Percentiles rank a stretch among this genome's conserved stretches.
These are phyloP conservation scores for Amanita molliuscula DNA, from an alignment of 768 basidiomycete genomes.

Conservation along the genomic window DNA sequence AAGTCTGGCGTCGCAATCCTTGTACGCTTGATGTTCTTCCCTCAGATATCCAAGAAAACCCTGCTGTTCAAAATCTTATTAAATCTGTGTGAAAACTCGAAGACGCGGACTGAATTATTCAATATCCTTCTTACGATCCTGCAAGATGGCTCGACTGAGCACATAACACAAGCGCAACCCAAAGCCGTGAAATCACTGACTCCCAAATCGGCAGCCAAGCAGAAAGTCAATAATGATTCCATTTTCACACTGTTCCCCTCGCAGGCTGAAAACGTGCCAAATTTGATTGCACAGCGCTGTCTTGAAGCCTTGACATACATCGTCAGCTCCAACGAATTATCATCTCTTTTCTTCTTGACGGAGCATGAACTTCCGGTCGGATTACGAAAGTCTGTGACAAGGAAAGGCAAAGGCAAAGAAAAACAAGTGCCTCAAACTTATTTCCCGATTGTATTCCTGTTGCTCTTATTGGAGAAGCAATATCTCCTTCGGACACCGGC, in stretches of 20 bases:
- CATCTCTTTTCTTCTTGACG: constrained; percentile 88
- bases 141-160: constrained; percentile 91
- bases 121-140: constrained; percentile 89
- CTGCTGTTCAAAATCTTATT: constrained; percentile 83
- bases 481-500: constrained; percentile 78
- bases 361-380: constrained; percentile 89
- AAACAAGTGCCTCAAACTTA: constrained; percentile 72
- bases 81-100: constrained; percentile 92
- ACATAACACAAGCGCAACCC: constrained; percentile 84
- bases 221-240: constrained; percentile 48
- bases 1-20: constrained; percentile 82
- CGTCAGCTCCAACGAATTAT: constrained; percentile 73
- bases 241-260: constrained; percentile 37
- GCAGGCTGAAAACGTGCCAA: constrained; percentile 77
- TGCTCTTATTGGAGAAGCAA: constrained; percentile 82
- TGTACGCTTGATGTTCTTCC: constrained; percentile 91
- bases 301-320: constrained; percentile 86
- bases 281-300: constrained; percentile 89
- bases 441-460: constrained; percentile 84
- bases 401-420: constrained; percentile 96
- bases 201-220: constrained; percentile 60
- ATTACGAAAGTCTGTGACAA: constrained; percentile 53
- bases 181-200: constrained; percentile 42
- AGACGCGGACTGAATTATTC: constrained; percentile 86
- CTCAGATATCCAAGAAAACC: constrained; percentile 80